Evolutionary conservation across 2,329 filamentous ascomycete species (phyloP).

Genomic region (Scytalidium sp.): DNA sequence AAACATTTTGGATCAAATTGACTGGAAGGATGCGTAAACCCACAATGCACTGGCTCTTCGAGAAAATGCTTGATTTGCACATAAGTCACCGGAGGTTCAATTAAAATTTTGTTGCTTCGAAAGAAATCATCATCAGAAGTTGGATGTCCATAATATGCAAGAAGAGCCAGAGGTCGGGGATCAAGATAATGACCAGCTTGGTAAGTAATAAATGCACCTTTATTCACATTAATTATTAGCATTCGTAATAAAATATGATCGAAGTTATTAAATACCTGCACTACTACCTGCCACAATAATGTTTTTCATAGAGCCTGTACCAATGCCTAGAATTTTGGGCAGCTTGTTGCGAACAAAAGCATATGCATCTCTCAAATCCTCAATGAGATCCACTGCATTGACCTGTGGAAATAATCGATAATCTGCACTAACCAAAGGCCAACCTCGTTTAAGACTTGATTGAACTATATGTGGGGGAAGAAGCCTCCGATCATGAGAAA

Average conservation of each 20-base stretch:
- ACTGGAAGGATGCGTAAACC: too few relatives aligned
- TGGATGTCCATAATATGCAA: constrained; percentile 4
- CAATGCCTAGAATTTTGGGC: background rate
- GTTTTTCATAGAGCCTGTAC: constrained; percentile 2
- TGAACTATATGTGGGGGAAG: constrained; percentile 6
- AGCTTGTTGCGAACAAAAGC: constrained; percentile 1
- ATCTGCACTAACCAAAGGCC: constrained; percentile 7
- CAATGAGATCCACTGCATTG: constrained; percentile 2
- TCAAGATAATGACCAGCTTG: constrained; percentile 6
- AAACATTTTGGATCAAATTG: constrained; percentile 4
- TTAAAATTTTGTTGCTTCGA: too few relatives aligned
- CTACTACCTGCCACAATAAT: constrained; percentile 7
- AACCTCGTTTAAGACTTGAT: constrained; percentile 3
- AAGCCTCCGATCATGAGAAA: constrained; percentile 6
- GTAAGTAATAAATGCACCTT: constrained; percentile 6
- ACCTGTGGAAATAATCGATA: constrained; percentile 8
- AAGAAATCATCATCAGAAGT: constrained; percentile 4
- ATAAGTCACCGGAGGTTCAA: too few relatives aligned
- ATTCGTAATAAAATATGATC: too few relatives aligned
- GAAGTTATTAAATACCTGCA: too few relatives aligned
- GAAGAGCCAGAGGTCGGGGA: constrained; percentile 5
- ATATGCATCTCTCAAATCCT: constrained; percentile 7
- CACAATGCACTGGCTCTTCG: too few relatives aligned
- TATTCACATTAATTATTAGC: too few relatives aligned
- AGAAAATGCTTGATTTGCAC: too few relatives aligned